Conservation (phyloP, 2,329 filamentous ascomycete species). For the Fusarium pseudonygamai region DNA sequence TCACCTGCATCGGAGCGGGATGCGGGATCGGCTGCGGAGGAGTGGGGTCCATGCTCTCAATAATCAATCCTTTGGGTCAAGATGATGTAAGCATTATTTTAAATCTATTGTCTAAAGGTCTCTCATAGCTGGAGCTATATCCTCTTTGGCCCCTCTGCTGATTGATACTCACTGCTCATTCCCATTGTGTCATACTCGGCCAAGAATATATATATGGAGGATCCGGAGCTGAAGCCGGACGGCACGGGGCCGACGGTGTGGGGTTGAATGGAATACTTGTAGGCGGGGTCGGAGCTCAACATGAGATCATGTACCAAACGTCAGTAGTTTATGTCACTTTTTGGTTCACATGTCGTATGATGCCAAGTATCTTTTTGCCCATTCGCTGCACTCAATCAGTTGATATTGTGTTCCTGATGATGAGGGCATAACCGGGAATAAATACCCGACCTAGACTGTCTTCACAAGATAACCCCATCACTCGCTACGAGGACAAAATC, state of each 20-base stretch:
- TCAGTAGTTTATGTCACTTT: background rate
- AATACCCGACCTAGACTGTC: background rate
- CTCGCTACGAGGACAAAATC: background rate
- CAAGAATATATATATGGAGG: background rate
- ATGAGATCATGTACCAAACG: constrained; percentile 1
- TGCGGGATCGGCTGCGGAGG: background rate
- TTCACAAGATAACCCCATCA: background rate
- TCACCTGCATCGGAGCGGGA: background rate
- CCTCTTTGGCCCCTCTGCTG: background rate
- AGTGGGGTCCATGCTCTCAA: constrained; percentile 12
- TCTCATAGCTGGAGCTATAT: background rate
- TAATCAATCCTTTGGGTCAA: background rate
- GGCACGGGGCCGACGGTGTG: background rate
- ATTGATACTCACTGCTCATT: background rate
- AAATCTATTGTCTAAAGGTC: too few relatives aligned
- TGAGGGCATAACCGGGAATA: background rate
- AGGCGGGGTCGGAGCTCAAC: background rate
- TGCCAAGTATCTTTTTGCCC: background rate
- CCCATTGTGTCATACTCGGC: background rate
- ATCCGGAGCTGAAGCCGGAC: background rate
- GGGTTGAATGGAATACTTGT: background rate
- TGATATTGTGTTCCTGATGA: background rate
- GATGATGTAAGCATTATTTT: background rate
- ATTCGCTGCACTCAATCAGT: background rate
- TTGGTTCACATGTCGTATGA: background rate